Evolutionary conservation across 2,329 filamentous ascomycete genomes (phyloP), one percentile per base, ranked within the genome.

Genomic region (Nemania sp.): DNA sequence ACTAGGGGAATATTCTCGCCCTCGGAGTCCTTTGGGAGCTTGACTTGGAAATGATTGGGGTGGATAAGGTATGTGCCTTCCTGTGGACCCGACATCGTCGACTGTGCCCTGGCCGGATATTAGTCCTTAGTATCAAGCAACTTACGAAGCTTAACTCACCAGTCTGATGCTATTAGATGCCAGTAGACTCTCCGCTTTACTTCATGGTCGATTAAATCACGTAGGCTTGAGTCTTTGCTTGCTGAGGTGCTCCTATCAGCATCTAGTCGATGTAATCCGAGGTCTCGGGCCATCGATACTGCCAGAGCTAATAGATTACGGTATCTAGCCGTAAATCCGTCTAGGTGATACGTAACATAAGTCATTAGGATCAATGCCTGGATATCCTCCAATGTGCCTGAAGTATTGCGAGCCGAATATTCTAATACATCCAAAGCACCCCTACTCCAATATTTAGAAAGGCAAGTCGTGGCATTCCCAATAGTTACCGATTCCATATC

Each of bases 41-140:
- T 66, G 29, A 72, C 63, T 11, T 68, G 55, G 2, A 73, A 61
- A 38, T 72, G 72, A 47, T 69, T 69, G 5, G 65, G 67, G 43
- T 73, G 64, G n/a, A 73, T 72, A 45, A 67, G 69, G 38, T 73
- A 73, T 62, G 68, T 71, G 26, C 72, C 72, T 62, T 70, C 69
- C 53, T 71, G 70, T 7, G 70, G 72, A 1, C 70, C 72, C 10
- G 66, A 74, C 66, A 61, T 75, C 26, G 67, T 74, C 56, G 69
- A 74, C 45, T 64, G 70, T 53, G 68, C 62, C 71, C 72, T 73
- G 45, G 6, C 8, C n/a, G 45, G 10, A 43, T 26, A 26, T 69
- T 6, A 58, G 43, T n/a, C 54, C 35, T 18, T 13, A 26, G 2
- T 26, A 38, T 10, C 6, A 49, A 13, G 11, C 7, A 52, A 35